phyloP scores from a whole-genome alignment of 305 asterid genomes.

The Andrographis paniculata region DNA sequence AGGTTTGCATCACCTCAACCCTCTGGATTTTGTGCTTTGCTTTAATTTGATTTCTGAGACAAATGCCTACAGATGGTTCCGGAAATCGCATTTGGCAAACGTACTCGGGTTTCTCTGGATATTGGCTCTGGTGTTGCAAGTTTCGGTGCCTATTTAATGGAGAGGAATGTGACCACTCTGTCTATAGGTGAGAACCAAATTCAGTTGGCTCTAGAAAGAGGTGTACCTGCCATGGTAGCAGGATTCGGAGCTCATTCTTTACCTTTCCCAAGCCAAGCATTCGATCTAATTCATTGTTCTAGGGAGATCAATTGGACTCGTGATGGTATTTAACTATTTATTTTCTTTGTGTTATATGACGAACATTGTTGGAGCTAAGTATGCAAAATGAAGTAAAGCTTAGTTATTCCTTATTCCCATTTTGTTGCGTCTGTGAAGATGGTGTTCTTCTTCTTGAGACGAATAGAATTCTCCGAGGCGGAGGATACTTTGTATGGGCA shows the following conservation, averaged over 20 bases:
- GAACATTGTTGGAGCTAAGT: too few relatives aligned
- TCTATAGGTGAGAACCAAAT: conserved; percentile 42
- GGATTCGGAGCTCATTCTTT: conserved; percentile 34
- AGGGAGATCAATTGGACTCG: conserved; percentile 42
- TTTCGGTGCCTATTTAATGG: conserved; percentile 54
- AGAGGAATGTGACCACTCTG: conserved; percentile 50
- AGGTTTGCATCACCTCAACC: conserved; percentile 34
- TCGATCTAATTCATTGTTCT: conserved; percentile 62
- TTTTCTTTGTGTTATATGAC: too few relatives aligned
- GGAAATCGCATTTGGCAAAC: conserved; percentile 49
- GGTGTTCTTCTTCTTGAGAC: conserved; percentile 65
- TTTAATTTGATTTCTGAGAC: conserved; percentile 16
- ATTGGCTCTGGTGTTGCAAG: conserved; percentile 41
- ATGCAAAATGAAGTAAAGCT: too few relatives aligned
- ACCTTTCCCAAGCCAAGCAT: conserved; percentile 66
- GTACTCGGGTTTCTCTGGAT: conserved; percentile 51
- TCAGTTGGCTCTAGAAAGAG: conserved; percentile 57
- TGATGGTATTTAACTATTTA: conserved; percentile 29
- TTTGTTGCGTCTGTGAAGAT: conserved; percentile 27
- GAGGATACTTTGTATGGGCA: conserved; percentile 57
- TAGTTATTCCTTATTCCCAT: neutral
- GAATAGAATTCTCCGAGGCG: conserved; percentile 60
- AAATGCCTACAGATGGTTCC: conserved; percentile 44
- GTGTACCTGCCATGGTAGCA: conserved; percentile 56
- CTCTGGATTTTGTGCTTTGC: conserved; percentile 7